Evolutionary conservation across 371 early-diverging fungal genomes (phyloP).

Genomic region (Mucor plumbeus): DNA sequence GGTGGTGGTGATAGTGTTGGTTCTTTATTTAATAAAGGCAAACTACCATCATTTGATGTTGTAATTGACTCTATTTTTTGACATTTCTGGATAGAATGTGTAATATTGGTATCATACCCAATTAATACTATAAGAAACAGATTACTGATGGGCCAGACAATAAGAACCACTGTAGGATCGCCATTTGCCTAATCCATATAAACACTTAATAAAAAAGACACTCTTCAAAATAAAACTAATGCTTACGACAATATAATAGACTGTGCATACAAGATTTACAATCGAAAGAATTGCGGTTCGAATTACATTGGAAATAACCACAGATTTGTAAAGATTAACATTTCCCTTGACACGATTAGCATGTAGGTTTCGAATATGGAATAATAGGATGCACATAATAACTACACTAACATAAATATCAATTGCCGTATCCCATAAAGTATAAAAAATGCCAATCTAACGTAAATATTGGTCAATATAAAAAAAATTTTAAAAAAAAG

Average conservation of each 20-base stretch:
- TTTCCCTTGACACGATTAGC: background rate
- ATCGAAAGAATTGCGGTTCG: constrained; percentile 10
- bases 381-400: background rate
- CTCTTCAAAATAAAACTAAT: no score
- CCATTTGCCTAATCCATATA: background rate
- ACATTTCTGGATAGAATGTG: background rate
- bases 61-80: background rate
- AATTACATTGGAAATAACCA: constrained; percentile 12
- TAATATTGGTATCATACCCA: constrained; percentile 16
- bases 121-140: constrained; percentile 5
- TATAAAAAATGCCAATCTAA: constrained; percentile 11
- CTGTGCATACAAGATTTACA: constrained; percentile 1
- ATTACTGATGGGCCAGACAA: constrained; percentile 15
- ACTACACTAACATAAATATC: constrained; percentile 15
- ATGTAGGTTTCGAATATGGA: constrained; percentile 5
- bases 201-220: no score
- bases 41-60: background rate
- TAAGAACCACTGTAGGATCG: background rate
- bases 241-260: constrained; percentile 14
- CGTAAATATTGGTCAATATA: no score
- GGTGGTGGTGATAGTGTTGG: background rate
- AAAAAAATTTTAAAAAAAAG: background rate
- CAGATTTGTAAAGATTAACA: constrained; percentile 7
- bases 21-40: no score
- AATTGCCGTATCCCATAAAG: background rate